A percentile compares a stretch with the other conserved stretches of the same genome.
These are phyloP conservation scores for Forsythia suspensa DNA, from an alignment of 257 asterid species.

Conservation along the genomic window DNA sequence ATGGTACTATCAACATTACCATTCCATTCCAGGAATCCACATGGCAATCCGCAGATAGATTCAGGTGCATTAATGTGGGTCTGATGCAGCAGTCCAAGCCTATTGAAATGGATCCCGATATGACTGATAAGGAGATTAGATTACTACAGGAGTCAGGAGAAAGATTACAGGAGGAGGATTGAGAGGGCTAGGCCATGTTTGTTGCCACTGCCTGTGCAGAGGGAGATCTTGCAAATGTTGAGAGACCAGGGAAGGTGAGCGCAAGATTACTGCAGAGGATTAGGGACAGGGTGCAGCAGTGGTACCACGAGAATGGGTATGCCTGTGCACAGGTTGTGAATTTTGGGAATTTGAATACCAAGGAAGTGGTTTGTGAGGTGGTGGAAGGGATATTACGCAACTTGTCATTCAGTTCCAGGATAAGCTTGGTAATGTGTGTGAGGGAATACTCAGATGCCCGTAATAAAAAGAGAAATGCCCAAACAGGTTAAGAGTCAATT, in stretches of 20 bases:
- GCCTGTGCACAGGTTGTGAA: conserved; percentile 95
- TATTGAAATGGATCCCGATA: conserved; percentile 88
- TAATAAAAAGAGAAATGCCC: conserved; percentile 86
- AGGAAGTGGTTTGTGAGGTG: conserved; percentile 96
- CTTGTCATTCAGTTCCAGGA: conserved; percentile 87
- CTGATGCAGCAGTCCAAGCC: conserved; percentile 84
- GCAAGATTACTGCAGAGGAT: conserved; percentile 94
- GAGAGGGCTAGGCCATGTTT: conserved; percentile 80
- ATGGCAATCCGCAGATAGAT: conserved; percentile 84
- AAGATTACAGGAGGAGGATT: conserved; percentile 81
- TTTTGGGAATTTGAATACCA: conserved; percentile 91
- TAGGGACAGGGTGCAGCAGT: conserved; percentile 91
- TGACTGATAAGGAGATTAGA: conserved; percentile 91
- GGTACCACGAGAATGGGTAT: conserved; percentile 94
- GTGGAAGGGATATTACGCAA: conserved; percentile 97
- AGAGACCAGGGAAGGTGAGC: conserved; percentile 69
- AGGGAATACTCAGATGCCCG: conserved; percentile 81
- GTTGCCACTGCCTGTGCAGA: conserved; percentile 67
- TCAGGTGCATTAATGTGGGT: conserved; percentile 91
- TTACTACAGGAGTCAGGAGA: conserved; percentile 62
- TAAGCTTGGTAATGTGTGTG: conserved; percentile 90
- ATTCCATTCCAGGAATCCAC: conserved; percentile 82
- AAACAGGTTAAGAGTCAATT: conserved; percentile 46
- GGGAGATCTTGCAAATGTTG: conserved; percentile 73
- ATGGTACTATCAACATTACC: conserved; percentile 69